A percentile compares a stretch with the other conserved stretches of the same genome.
These are phyloP conservation scores for Apiotrichum gamsii DNA, from an alignment of 1,284 basidiomycete genomes.

Conservation along the genomic window DNA sequence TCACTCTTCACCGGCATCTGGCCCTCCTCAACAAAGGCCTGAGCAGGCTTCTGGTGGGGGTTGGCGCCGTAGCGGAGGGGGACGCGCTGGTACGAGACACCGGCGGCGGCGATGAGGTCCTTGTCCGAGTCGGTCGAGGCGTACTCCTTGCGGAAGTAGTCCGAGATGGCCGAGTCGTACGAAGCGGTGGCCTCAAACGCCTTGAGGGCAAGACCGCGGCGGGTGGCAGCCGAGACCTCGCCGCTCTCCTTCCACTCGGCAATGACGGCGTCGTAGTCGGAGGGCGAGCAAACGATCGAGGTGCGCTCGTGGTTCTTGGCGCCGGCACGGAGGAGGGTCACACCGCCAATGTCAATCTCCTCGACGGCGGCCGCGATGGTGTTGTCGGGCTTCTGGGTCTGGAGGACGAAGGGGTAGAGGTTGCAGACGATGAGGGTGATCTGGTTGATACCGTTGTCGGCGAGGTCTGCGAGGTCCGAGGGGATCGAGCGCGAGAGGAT, in stretches of 20 bases:
- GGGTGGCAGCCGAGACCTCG: conserved; percentile 63
- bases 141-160: conserved; percentile 96
- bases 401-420: conserved; percentile 93
- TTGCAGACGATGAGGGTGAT: conserved; percentile 98
- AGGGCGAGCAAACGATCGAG: conserved; percentile 84
- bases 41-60: conserved; percentile 97
- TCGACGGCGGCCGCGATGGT: conserved; percentile 90
- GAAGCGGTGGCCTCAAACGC: conserved; percentile 94
- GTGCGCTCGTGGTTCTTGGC: conserved; percentile 98
- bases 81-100: conserved; percentile 68
- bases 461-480: conserved; percentile 77
- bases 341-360: conserved; percentile 98
- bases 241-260: conserved; percentile 63
- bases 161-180: conserved; percentile 93
- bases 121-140: conserved; percentile 66
- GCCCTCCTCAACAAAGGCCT: conserved; percentile 86
- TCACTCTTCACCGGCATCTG: conserved; percentile 88
- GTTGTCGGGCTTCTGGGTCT: conserved; percentile 80
- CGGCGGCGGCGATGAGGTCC: conserved; percentile 57
- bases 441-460: conserved; percentile 72
- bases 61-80: conserved; percentile 93
- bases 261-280: conserved; percentile 84
- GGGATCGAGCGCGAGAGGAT: conserved; percentile 83
- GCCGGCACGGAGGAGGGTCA: conserved; percentile 93
- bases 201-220: conserved; percentile 84